These are phyloP conservation scores for Crithidia fasciculata DNA, from an alignment of 208 protist species.

Conservation along the genomic window DNA sequence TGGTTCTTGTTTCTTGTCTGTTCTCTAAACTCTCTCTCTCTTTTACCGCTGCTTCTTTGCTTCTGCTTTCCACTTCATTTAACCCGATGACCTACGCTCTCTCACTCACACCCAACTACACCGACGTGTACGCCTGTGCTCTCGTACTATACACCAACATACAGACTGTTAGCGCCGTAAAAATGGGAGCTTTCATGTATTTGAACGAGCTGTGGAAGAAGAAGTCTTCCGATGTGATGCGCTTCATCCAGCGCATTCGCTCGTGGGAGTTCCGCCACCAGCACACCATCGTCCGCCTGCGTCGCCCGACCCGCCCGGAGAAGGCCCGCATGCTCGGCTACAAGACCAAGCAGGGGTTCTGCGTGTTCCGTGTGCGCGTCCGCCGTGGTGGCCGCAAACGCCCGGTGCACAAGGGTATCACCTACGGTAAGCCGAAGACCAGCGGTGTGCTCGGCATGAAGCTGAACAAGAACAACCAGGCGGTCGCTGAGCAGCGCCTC, in stretches of 20 bases:
- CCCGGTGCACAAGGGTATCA: slow-evolving; percentile 96
- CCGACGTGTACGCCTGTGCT: background rate
- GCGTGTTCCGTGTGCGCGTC: slow-evolving; percentile 99
- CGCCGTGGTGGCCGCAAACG: slow-evolving; percentile 99
- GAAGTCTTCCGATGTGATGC: slow-evolving; percentile 99
- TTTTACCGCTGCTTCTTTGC: background rate
- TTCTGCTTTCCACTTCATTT: background rate
- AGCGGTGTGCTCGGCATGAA: slow-evolving; percentile 98
- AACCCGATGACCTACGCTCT: background rate
- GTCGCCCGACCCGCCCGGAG: slow-evolving; percentile 98
- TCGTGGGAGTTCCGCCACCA: slow-evolving; percentile 99
- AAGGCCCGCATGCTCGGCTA: slow-evolving; percentile 99
- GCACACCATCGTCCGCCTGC: slow-evolving; percentile 91
- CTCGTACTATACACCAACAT: background rate
- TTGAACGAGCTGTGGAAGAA: slow-evolving; percentile 99
- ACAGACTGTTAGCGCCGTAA: slow-evolving; percentile 89
- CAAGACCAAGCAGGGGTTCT: slow-evolving; percentile 99
- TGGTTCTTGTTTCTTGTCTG: background rate
- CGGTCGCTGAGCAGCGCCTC: slow-evolving; percentile 97
- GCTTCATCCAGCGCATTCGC: slow-evolving; percentile 99
- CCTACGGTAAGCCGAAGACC: slow-evolving; percentile 98
- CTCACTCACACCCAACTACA: background rate
- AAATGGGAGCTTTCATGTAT: slow-evolving; percentile 99
- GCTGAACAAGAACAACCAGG: slow-evolving; percentile 95
- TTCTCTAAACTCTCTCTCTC: background rate